Evolutionary conservation across 169 alveolate species (phyloP).

Genomic region (Besnoitia besnoiti): DNA sequence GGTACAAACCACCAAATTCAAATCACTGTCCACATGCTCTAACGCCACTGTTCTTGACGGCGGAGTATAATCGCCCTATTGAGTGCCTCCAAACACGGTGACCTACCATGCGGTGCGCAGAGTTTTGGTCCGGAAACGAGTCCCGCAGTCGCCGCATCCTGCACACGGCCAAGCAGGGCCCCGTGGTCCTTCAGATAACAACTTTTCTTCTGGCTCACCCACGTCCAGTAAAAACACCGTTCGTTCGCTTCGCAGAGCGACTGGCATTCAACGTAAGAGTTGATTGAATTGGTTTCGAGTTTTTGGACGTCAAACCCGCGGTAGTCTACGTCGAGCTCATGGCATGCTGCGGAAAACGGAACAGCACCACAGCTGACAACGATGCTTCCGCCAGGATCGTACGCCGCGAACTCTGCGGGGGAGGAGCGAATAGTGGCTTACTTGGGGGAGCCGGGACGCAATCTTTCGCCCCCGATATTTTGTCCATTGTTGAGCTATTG

Average conservation of each 20-base stretch:
- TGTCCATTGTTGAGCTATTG: neutral
- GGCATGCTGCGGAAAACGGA: neutral
- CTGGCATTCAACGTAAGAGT: neutral
- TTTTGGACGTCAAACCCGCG: neutral
- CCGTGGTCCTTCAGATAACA: conserved; percentile 17
- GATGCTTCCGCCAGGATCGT: neutral
- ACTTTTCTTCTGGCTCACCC: conserved; percentile 10
- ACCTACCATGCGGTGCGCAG: neutral
- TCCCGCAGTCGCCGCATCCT: neutral
- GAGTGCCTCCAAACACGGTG: no score
- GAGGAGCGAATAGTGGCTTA: neutral
- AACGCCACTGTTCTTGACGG: no score
- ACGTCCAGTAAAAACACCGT: conserved; percentile 27
- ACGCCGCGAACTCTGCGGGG: neutral
- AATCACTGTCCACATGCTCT: no score
- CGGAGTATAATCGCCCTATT: no score
- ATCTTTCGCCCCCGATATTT: neutral
- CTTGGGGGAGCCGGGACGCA: neutral
- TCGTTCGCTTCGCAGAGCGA: neutral
- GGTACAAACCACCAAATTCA: neutral
- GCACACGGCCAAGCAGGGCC: conserved; percentile 11
- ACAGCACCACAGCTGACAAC: no score
- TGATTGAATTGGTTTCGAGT: neutral
- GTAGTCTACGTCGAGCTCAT: conserved; percentile 23
- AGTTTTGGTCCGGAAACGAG: neutral